phyloP scores from a whole-genome alignment of 1,284 basidiomycete species.

The Apiotrichum sp. region DNA sequence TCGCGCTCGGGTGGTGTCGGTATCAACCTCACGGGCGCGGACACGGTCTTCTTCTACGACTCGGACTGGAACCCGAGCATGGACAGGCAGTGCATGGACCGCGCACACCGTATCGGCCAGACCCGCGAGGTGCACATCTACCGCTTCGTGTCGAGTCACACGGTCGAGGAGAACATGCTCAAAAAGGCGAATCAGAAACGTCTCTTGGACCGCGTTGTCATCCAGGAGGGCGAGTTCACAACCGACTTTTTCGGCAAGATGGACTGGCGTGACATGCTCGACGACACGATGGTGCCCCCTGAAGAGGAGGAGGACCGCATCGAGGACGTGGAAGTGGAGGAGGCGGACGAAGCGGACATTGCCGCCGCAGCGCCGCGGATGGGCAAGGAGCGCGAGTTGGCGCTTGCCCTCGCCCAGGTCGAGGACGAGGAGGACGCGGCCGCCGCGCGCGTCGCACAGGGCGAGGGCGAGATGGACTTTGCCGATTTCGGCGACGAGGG shows the following conservation, averaged over 20 bases:
- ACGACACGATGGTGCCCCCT: conserved; percentile 32
- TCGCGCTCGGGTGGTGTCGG: conserved; percentile 92
- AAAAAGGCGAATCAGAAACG: conserved; percentile 96
- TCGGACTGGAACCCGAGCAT: conserved; percentile 98
- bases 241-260: conserved; percentile 52
- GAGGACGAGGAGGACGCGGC: conserved; percentile 82
- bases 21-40: conserved; percentile 94
- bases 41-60: conserved; percentile 88
- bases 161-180: conserved; percentile 94
- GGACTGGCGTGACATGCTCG: conserved; percentile 84
- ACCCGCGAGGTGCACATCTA: conserved; percentile 97
- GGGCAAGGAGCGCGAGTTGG: conserved; percentile 50
- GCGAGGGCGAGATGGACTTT: conserved; percentile 73
- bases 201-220: conserved; percentile 82
- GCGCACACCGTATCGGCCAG: conserved; percentile 73
- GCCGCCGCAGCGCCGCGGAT: conserved; percentile 28
- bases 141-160: conserved; percentile 74
- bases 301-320: conserved; percentile 49
- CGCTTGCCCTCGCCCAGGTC: conserved; percentile 68
- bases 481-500: conserved; percentile 61
- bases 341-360: conserved; percentile 26
- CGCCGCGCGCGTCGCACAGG: conserved; percentile 70
- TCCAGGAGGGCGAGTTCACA: conserved; percentile 83
- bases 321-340: conserved; percentile 30
- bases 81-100: conserved; percentile 94